These are phyloP conservation scores for Calocera cornea DNA, from an alignment of 768 basidiomycete genomes.

Conservation along the genomic window DNA sequence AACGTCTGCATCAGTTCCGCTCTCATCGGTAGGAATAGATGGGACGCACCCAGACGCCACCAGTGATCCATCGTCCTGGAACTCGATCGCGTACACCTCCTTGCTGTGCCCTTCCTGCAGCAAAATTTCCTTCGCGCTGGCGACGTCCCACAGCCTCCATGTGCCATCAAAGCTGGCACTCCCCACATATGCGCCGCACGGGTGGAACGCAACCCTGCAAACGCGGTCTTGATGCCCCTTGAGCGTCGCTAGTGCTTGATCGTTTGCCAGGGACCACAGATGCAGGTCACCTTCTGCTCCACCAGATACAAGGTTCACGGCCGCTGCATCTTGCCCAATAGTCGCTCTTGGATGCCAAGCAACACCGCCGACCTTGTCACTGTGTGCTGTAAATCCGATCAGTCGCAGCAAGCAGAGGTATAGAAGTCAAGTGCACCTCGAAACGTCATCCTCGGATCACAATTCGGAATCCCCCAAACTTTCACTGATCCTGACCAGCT, in stretches of 20 bases:
- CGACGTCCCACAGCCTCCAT: slow-evolving; percentile 94
- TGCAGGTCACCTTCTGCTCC: slow-evolving; percentile 77
- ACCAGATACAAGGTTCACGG: slow-evolving; percentile 77
- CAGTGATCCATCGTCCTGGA: slow-evolving; percentile 87
- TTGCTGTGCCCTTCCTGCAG: slow-evolving; percentile 95
- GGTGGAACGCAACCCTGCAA: slow-evolving; percentile 91
- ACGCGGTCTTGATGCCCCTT: slow-evolving; percentile 84
- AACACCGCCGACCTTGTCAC: slow-evolving; percentile 83
- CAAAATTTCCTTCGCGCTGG: slow-evolving; percentile 63
- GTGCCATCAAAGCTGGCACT: slow-evolving; percentile 95
- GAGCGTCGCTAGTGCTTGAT: slow-evolving; percentile 71
- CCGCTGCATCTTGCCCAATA: slow-evolving; percentile 43
- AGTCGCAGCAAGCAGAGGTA: too few species aligned
- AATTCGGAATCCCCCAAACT: slow-evolving; percentile 88
- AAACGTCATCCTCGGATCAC: slow-evolving; percentile 61
- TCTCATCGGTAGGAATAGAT: background rate
- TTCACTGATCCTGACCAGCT: slow-evolving; percentile 95
- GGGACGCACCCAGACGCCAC: slow-evolving; percentile 74
- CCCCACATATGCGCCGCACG: slow-evolving; percentile 83
- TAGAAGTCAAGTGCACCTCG: too few species aligned
- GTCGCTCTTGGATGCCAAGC: slow-evolving; percentile 97
- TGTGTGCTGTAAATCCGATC: slow-evolving; percentile 65
- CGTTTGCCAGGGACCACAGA: slow-evolving; percentile 77
- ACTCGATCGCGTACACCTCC: slow-evolving; percentile 91
- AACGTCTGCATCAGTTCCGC: slow-evolving; percentile 6